Evolutionary conservation across 2,329 filamentous ascomycete species (phyloP).

Genomic region (Ceratocystis harringtonii): DNA sequence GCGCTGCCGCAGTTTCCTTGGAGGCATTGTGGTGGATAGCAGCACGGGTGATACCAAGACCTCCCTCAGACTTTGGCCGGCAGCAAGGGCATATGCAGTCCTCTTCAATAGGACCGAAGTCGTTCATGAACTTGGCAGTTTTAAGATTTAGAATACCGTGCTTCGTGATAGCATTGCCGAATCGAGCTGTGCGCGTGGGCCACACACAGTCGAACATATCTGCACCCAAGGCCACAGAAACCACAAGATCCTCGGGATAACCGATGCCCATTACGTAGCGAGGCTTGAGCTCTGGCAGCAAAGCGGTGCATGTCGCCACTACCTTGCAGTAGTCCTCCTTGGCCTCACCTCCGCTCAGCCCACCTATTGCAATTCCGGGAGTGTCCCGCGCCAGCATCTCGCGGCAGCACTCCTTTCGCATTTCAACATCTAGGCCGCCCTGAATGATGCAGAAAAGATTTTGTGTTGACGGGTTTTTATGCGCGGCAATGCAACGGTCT

Average conservation of each 20-base stretch:
- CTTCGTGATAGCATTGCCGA: conserved; percentile 83
- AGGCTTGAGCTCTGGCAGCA: conserved; percentile 84
- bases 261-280: conserved; percentile 98
- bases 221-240: conserved; percentile 82
- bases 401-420: conserved; percentile 67
- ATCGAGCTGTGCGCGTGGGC: conserved; percentile 90
- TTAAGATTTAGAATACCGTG: conserved; percentile 72
- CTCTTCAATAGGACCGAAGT: conserved; percentile 72
- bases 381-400: conserved; percentile 86
- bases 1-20: conserved; percentile 88
- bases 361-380: conserved; percentile 91
- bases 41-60: conserved; percentile 69
- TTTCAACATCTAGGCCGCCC: conserved; percentile 75
- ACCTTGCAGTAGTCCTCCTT: conserved; percentile 87
- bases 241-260: conserved; percentile 89
- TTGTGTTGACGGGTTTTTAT: conserved; percentile 66
- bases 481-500: conserved; percentile 82
- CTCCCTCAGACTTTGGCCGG: conserved; percentile 46
- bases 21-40: conserved; percentile 83
- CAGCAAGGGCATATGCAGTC: conserved; percentile 74
- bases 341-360: conserved; percentile 84
- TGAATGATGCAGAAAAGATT: conserved; percentile 99
- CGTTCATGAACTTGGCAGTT: conserved; percentile 56
- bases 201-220: conserved; percentile 99
- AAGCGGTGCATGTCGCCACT: conserved; percentile 66